Base-by-base conservation (phyloP, 306 rosid species). In the Cucurbita pepo region DNA sequence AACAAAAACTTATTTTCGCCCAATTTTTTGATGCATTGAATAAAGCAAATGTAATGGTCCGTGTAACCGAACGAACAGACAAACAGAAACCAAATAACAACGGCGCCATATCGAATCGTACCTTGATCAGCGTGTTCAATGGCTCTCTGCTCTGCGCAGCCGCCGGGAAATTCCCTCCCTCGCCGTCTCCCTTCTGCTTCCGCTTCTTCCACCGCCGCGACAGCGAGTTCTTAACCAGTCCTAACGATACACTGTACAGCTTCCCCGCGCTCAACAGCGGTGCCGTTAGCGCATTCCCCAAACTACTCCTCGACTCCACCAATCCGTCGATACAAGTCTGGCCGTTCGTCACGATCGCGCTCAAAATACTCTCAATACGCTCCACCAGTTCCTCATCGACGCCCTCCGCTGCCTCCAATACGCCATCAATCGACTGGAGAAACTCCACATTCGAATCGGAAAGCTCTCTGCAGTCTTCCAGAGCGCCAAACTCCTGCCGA, bases 271-370 rank as follows among this genome's bases (percentile, higher is more conserved):
- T 79, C 8, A 59, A 73, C 34, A 88, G 53, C 37, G 85, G 87
- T 37, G 66, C 83, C 4, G 87, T 69, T 55, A 89, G 21, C 2
- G 76, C 82, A 7, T 59, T 34, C 18, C 74, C 85, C 12, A 89
- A 56, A 43, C 58, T 69, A 72, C 92, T 86, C 66, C 82, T 78
- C 1, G 83, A 70, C 71, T 18, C 78, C 56, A 71, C 81, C 37
- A 91, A 79, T 47, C 90, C 96, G 5, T 91, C 97, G 59, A 74
- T 70, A 62, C 97, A 91, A 1, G 96, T 91, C 75, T 87, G 86
- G 9, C 89, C 96, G 67, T 91, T 91, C 1, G 96, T 91, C 16
- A 88, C 88, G n/a, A 87, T 83, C 4, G 91, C 96, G 44, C 96
- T 89, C 18, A 89, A 77, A 66, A 81, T 69, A 2, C 93, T 84